Evolutionary conservation across 2,329 filamentous ascomycete species (phyloP).

Genomic region (Fusarium stilboides): DNA sequence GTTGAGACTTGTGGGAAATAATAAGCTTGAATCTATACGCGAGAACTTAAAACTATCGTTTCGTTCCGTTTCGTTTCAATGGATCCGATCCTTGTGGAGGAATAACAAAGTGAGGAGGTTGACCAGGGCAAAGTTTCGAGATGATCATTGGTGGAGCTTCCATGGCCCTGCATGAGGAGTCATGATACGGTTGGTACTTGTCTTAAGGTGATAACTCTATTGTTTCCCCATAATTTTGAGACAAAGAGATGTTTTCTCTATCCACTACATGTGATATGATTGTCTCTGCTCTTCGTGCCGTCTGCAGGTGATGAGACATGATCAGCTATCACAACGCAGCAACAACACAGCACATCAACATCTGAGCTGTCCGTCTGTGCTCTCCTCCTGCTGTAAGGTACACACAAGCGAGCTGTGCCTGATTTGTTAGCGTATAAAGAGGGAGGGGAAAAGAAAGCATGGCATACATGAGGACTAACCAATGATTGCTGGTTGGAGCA

Average conservation of each 20-base stretch:
- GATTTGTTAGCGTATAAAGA: constrained; percentile 23
- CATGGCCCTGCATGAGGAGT: constrained; percentile 30
- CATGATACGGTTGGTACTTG: constrained; percentile 35
- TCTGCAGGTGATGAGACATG: constrained; percentile 14
- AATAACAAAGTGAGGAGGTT: constrained; percentile 28
- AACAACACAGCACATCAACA: constrained; percentile 1
- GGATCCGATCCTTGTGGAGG: constrained; percentile 17
- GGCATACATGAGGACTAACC: constrained; percentile 11
- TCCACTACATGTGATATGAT: not conserved
- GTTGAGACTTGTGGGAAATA: constrained; percentile 23
- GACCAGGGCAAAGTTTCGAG: constrained; percentile 8
- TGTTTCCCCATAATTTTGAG: not conserved
- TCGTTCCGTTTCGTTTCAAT: constrained; percentile 23
- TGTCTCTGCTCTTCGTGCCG: constrained; percentile 5
- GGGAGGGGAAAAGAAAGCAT: constrained; percentile 31
- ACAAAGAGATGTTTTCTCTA: constrained; percentile 6
- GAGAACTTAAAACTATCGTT: constrained; percentile 20
- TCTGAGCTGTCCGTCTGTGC: constrained; percentile 38
- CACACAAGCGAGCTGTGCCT: constrained; percentile 33
- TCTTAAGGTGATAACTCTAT: constrained; percentile 25
- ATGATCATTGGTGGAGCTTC: constrained; percentile 34
- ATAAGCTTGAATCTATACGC: constrained; percentile 36
- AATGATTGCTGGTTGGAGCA: constrained; percentile 18
- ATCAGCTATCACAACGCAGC: constrained; percentile 11
- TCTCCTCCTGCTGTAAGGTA: constrained; percentile 43